Conservation (phyloP, 2,329 filamentous ascomycete species). For the Colletotrichum tamarilloi region DNA sequence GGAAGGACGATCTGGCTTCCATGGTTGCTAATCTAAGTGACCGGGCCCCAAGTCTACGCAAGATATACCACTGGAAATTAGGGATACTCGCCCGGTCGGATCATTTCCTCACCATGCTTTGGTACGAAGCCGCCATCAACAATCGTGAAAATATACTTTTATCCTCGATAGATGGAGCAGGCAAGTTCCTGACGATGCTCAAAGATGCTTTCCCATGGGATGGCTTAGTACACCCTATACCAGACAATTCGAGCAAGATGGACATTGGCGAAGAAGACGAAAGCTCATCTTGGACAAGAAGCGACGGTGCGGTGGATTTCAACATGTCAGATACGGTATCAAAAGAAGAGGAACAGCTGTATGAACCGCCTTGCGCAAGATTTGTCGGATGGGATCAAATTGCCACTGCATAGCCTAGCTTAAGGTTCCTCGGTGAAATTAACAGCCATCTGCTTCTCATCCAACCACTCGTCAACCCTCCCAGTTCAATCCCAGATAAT, state of each 20-base stretch:
- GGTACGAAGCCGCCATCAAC: background rate
- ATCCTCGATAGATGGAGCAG: background rate
- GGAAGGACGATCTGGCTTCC: too few species aligned
- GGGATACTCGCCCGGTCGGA: background rate
- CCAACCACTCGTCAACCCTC: background rate
- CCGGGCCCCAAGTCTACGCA: too few species aligned
- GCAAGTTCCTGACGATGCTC: background rate
- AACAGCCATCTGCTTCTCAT: background rate
- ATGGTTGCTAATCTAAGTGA: too few species aligned
- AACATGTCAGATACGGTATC: background rate
- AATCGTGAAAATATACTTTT: too few species aligned
- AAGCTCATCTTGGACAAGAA: background rate
- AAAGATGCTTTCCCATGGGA: background rate
- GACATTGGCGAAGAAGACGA: background rate
- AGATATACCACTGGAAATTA: too few species aligned
- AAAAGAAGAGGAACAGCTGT: background rate
- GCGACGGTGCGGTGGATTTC: background rate
- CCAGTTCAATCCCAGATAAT: conserved; percentile 8
- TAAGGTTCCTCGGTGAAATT: background rate
- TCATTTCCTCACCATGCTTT: background rate
- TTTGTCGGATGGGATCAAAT: background rate
- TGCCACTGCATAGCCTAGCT: background rate
- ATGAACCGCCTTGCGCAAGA: too few species aligned
- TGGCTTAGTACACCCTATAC: background rate
- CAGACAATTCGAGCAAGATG: background rate